A percentile compares a stretch with the other conserved stretches of the same genome.
These are phyloP conservation scores for Alternaria longipes DNA, from an alignment of 2,329 filamentous ascomycete genomes.

Conservation along the genomic window DNA sequence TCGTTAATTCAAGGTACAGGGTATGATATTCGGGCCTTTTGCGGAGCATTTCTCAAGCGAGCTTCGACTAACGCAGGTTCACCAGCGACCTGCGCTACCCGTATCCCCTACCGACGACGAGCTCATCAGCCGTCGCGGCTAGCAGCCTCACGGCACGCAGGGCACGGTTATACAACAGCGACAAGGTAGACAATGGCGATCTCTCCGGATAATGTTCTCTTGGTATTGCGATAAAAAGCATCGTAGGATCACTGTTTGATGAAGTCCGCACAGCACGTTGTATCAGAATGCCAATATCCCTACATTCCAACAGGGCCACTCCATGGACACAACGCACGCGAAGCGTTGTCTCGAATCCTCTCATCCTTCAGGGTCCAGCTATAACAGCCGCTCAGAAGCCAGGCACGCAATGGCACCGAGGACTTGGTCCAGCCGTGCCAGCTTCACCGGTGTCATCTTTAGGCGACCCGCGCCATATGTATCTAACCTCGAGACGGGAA, in stretches of 20 bases:
- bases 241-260: neutral
- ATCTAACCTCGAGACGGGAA: slow-evolving; percentile 11
- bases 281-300: slow-evolving; percentile 1
- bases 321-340: neutral
- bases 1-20: slow-evolving; percentile 1
- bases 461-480: slow-evolving; percentile 11
- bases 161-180: slow-evolving; percentile 1
- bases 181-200: neutral
- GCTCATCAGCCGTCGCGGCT: slow-evolving; percentile 1
- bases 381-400: slow-evolving; percentile 4
- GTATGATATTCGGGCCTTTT: slow-evolving; percentile 9
- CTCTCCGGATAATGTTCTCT: neutral
- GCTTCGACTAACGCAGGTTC: slow-evolving; percentile 12
- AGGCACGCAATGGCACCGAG: neutral
- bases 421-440: slow-evolving; percentile 11
- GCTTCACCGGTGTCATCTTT: slow-evolving; percentile 7
- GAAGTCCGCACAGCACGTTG: neutral
- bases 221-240: neutral
- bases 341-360: neutral
- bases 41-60: slow-evolving; percentile 11
- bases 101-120: slow-evolving; percentile 10
- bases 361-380: neutral
- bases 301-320: neutral
- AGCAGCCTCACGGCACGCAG: neutral
- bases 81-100: slow-evolving; percentile 4